Base-by-base conservation (phyloP, 2,329 filamentous ascomycete genomes). In the Pseudonectria foliicola region DNA sequence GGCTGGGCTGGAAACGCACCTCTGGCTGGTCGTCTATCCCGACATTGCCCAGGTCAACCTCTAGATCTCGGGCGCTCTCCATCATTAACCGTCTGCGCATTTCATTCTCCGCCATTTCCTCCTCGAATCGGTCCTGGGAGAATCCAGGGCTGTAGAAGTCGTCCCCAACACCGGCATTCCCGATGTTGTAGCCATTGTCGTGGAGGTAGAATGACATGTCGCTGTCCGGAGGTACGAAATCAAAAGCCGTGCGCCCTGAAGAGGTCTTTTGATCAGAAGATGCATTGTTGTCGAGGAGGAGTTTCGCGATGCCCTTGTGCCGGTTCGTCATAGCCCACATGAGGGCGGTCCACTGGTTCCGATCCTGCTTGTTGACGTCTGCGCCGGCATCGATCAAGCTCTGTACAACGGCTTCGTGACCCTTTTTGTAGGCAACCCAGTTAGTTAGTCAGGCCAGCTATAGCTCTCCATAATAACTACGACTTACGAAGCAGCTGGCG, bases 251-350 rank as follows among this genome's bases (percentile, higher is more conserved):
- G 44, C 92, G 80, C 24, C 92, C 92, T 10, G 86, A 89, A 0
- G 87, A 92, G 2, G 92, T 96, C 59, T 93, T 95, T 48, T 94
- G 84, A 52, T 96, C 90, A 3, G 89, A 83, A n/a, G 89, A 95
- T 13, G 92, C 92, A 12, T 89, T 89, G 52, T 92, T 85, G 57
- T 98, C 90, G 24, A 98, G 74, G 12, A 98, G 68, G 10, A 88
- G 71, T 62, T 96, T 96, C 25, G 90, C 89, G 48, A 98, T 98
- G 31, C 80, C 81, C 63, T 96, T 96, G 63, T 98, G 92, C 38
- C 89, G 72, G 61, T 98, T 98, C 37, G 92, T 98, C 86, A 96
- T 96, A 32, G 92, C 90, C 92, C 92, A 98, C 89, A 98, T 98
- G 42, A 98, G 71, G 11, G 92, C 85, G 53, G 86, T 96, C 92